Evolutionary conservation across 2,329 filamentous ascomycete species (phyloP).

Genomic region (Aspergillus brunneoviolaceus): DNA sequence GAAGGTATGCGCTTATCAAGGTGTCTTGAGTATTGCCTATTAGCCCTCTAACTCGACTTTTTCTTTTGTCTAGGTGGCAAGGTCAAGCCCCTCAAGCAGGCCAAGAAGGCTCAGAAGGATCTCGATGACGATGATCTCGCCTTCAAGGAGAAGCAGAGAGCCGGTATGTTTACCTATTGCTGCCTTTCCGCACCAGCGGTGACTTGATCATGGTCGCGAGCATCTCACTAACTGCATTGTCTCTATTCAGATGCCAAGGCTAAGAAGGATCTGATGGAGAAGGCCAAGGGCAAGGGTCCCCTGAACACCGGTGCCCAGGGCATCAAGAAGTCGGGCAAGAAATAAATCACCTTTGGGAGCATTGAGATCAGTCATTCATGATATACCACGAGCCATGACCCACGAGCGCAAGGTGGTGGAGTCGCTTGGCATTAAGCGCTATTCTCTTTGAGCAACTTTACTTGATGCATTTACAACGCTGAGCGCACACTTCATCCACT

Average conservation of each 20-base stretch:
- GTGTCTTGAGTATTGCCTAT: neutral
- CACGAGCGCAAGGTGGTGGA: conserved; percentile 18
- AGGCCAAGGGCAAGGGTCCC: conserved; percentile 84
- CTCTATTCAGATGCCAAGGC: conserved; percentile 69
- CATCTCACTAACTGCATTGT: conserved; percentile 4
- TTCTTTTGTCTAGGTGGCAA: conserved; percentile 64
- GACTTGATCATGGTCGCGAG: neutral
- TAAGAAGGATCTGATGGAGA: conserved; percentile 77
- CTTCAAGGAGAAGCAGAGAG: conserved; percentile 78
- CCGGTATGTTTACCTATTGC: conserved; percentile 61
- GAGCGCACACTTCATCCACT: neutral
- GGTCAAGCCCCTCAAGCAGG: conserved; percentile 79
- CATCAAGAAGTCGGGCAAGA: conserved; percentile 99
- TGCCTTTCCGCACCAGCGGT: neutral
- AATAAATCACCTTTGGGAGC: conserved; percentile 55
- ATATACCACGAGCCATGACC: conserved; percentile 26
- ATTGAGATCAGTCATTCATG: conserved; percentile 14
- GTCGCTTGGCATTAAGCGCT: conserved; percentile 18
- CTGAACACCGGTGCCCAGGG: conserved; percentile 80
- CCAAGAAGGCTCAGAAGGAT: conserved; percentile 82
- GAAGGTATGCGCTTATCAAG: conserved; percentile 52
- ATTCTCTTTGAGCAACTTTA: conserved; percentile 14
- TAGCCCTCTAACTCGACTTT: conserved; percentile 1
- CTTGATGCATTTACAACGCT: conserved; percentile 9
- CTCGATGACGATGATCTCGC: conserved; percentile 84